Conservation (phyloP, 768 basidiomycete genomes). For the Hirschioporus abietinus region DNA sequence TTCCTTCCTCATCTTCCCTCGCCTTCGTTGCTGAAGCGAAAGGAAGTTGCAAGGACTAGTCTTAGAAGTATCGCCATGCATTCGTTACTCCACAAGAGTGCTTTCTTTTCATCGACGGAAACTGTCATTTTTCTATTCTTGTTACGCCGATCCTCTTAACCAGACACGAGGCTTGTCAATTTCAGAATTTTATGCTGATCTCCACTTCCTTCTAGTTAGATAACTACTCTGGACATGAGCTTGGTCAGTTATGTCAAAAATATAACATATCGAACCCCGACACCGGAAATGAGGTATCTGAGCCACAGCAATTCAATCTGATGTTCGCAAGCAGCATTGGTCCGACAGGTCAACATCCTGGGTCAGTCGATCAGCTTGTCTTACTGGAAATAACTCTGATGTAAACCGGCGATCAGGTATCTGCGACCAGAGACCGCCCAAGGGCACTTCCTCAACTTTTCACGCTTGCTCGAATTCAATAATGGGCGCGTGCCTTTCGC, state of each 20-base stretch:
- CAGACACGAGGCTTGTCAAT: background rate
- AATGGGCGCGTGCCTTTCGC: constrained; percentile 96
- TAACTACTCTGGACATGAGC: constrained; percentile 85
- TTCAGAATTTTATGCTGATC: constrained; percentile 9
- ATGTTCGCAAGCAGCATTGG: constrained; percentile 99
- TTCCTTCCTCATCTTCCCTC: too few relatives aligned
- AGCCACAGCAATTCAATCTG: constrained; percentile 95
- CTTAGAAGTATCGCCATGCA: too few relatives aligned
- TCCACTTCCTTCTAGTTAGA: constrained; percentile 56
- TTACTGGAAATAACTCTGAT: constrained; percentile 1
- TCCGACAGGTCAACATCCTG: constrained; percentile 94
- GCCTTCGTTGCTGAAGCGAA: too few relatives aligned
- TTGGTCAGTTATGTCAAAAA: constrained; percentile 81
- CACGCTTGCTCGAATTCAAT: constrained; percentile 95
- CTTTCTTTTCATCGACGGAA: too few relatives aligned
- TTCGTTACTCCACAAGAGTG: too few relatives aligned
- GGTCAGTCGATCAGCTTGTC: constrained; percentile 40
- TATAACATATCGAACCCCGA: constrained; percentile 84
- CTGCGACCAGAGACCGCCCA: constrained; percentile 98
- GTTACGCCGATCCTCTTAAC: too few relatives aligned
- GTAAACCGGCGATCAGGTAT: constrained; percentile 43
- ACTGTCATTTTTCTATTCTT: too few relatives aligned
- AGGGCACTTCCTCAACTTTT: constrained; percentile 98
- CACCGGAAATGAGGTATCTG: constrained; percentile 86
- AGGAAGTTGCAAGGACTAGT: too few relatives aligned